Evolutionary conservation across 2,329 filamentous ascomycete genomes (phyloP).

Genomic region (Ascochyta rabiei): DNA sequence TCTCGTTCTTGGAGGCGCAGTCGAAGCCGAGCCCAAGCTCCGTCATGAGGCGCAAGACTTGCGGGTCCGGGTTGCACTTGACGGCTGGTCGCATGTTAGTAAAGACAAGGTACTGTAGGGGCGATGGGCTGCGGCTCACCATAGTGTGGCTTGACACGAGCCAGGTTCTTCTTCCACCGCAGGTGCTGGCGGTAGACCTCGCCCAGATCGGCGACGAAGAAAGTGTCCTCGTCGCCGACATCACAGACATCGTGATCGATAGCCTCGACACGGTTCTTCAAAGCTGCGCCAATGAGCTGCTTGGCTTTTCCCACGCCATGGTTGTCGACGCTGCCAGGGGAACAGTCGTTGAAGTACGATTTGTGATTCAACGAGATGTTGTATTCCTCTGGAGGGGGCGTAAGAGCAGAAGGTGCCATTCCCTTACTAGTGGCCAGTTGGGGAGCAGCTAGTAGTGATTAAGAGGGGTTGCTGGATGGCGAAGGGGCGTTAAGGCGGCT

Average conservation of each 20-base stretch:
- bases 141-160: slow-evolving; percentile 94
- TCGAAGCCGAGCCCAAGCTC: slow-evolving; percentile 94
- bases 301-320: slow-evolving; percentile 66
- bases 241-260: slow-evolving; percentile 89
- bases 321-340: slow-evolving; percentile 49
- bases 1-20: slow-evolving; percentile 96
- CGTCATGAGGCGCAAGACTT: slow-evolving; percentile 85
- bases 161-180: slow-evolving; percentile 94
- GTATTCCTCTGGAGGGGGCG: slow-evolving; percentile 51
- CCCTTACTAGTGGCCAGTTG: slow-evolving; percentile 54
- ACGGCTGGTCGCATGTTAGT: slow-evolving; percentile 67
- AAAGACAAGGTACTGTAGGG: neutral
- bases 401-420: slow-evolving; percentile 74
- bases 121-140: slow-evolving; percentile 62
- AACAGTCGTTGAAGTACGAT: slow-evolving; percentile 35
- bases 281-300: slow-evolving; percentile 82
- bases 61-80: slow-evolving; percentile 96
- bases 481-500: slow-evolving; percentile 82
- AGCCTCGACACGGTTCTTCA: slow-evolving; percentile 81
- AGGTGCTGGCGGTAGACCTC: slow-evolving; percentile 98
- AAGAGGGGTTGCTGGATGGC: slow-evolving; percentile 23
- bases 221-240: slow-evolving; percentile 93
- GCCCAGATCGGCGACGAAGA: slow-evolving; percentile 97
- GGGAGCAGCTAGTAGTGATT: slow-evolving; percentile 23
- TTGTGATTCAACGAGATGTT: slow-evolving; percentile 49